Base-by-base conservation (phyloP, 2,329 filamentous ascomycete genomes). In the Aspergillus sp. region DNA sequence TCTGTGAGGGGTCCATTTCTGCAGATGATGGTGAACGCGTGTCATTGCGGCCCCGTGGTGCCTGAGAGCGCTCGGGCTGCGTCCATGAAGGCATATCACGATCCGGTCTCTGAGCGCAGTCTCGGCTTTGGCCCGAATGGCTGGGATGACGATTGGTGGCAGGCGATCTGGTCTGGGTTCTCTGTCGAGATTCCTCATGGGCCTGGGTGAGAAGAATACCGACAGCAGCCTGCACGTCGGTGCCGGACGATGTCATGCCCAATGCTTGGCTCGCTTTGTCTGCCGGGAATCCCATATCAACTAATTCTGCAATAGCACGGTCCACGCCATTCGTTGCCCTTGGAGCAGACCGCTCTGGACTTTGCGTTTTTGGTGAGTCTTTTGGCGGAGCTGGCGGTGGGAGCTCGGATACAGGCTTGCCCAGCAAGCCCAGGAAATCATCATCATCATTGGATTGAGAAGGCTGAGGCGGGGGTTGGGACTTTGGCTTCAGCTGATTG, bases 261-360 rank as follows among this genome's bases (percentile, higher is more conserved):
- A 99, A 76, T 5, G 92, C 95, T 61, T 88, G 82, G 53, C 84
- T 83, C n/a, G 95, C 89, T 67, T 92, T 91, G 57, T 96, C 90
- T 0, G 87, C 83, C 0, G 91, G 86, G 66, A 99, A 99, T 0
- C 95, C 95, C 85, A 98, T 98, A 64, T 97, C 93, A 3, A 97
- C 86, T 24, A 99, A 78, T 71, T 98, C 91, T 9, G 90, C 91
- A 24, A 98, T 85, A 9, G 92, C 90, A 64, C 84, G 85, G 68
- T 96, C 91, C 57, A 89, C 87, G 1, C 85, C 85, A 65, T 77
- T 78, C 2, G 66, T 66, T 2, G 73, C 67, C 48, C 65, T 68
- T 3, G 66, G 66, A 20, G 67, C 64, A 48, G 58, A 44, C 20
- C 53, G 55, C 15, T 60, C 47, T 45, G 63, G 61, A 13, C 57